Evolutionary conservation across 805 yeast species (phyloP), one percentile per base, ranked within the genome.

Genomic region (Wickerhamomyces subpelliculosus): DNA sequence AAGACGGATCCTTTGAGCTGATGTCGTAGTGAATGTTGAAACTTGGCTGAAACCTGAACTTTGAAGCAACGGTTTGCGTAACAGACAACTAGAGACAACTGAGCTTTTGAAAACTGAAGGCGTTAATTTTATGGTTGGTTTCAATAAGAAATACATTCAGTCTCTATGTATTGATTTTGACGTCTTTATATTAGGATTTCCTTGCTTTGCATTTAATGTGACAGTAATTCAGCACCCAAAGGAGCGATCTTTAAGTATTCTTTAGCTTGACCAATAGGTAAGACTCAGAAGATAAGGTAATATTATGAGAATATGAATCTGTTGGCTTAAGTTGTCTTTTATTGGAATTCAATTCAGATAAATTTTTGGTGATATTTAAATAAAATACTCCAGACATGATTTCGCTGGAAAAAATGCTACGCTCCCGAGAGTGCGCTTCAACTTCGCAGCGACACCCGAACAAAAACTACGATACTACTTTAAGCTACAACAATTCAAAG

Each of bases 341-440:
- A n/a, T n/a, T n/a, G n/a, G n/a, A n/a, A n/a, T n/a, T n/a, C n/a
- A n/a, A n/a, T n/a, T n/a, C n/a, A n/a, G n/a, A n/a, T n/a, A n/a
- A n/a, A n/a, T n/a, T n/a, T n/a, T n/a, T n/a, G n/a, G n/a, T n/a
- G n/a, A n/a, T n/a, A n/a, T n/a, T n/a, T n/a, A n/a, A n/a, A n/a
- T n/a, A n/a, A n/a, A n/a, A n/a, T n/a, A 29, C 32, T 29, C 32
- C 32, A 29, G 32, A 14, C 17, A 18, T 16, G 20, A 11, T 29
- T 29, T 14, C 6, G 21, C 21, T 29, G 22, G 16, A 16, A 29
- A 29, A 18, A 14, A 16, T n/a, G n/a, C n/a, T 18, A 12, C 32
- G 32, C 32, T 29, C 8, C 32, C 32, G 32, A 29, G 23, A 18
- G 32, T 29, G 32, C 32, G 32, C 19, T 18, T 18, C 32, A n/a